phyloP scores from a whole-genome alignment of 2,329 filamentous ascomycete species.

The Clathrospora elynae region DNA sequence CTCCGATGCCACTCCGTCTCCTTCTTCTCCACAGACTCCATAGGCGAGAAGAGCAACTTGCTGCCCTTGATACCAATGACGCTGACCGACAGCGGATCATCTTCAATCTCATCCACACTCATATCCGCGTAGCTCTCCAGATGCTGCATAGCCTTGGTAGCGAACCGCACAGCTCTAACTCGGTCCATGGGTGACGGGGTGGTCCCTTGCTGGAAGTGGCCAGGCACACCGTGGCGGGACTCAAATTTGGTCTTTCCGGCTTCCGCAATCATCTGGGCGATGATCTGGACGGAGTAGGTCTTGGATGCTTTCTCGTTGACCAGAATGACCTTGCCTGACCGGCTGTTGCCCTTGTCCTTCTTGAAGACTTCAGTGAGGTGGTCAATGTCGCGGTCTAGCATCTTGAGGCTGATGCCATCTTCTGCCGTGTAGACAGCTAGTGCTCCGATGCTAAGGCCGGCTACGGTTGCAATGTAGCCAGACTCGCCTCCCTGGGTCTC shows the following conservation, averaged over 20 bases:
- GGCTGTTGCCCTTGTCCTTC: slow-evolving; percentile 82
- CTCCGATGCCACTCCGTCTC: slow-evolving; percentile 95
- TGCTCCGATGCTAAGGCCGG: slow-evolving; percentile 88
- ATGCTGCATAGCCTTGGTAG: slow-evolving; percentile 92
- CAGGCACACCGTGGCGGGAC: slow-evolving; percentile 71
- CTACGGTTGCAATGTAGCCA: slow-evolving; percentile 90
- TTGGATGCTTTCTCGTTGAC: slow-evolving; percentile 91
- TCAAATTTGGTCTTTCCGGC: slow-evolving; percentile 93
- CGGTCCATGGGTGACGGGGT: slow-evolving; percentile 91
- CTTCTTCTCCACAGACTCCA: slow-evolving; percentile 76
- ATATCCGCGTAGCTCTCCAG: slow-evolving; percentile 75
- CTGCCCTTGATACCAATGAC: slow-evolving; percentile 95
- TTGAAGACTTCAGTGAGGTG: slow-evolving; percentile 85
- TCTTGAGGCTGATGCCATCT: slow-evolving; percentile 91
- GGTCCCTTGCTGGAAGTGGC: slow-evolving; percentile 52
- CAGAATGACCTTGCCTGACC: slow-evolving; percentile 92
- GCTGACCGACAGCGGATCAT: slow-evolving; percentile 72
- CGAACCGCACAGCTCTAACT: slow-evolving; percentile 85
- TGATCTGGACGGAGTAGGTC: slow-evolving; percentile 89
- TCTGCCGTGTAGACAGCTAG: slow-evolving; percentile 95
- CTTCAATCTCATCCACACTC: slow-evolving; percentile 68
- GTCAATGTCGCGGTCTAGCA: slow-evolving; percentile 87
- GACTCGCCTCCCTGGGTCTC: slow-evolving; percentile 96
- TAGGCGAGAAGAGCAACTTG: slow-evolving; percentile 82
- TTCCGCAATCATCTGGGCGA: slow-evolving; percentile 93